Evolutionary conservation across 768 basidiomycete genomes (phyloP).

Genomic region (Tubosaeta brunneosetosa): DNA sequence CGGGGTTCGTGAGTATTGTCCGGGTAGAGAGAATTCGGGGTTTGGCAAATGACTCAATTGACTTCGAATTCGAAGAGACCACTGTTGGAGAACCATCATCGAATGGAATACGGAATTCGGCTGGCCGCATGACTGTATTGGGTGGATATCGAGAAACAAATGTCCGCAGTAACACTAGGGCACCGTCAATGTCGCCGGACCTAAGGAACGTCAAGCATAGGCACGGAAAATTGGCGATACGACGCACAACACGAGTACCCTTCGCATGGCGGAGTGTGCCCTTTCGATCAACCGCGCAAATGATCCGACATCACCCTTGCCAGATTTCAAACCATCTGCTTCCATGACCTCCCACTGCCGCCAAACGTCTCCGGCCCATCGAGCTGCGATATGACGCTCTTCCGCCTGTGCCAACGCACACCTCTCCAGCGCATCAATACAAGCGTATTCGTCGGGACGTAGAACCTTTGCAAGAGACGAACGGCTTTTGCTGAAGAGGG

Average conservation of each 20-base stretch:
- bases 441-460: conserved; percentile 48
- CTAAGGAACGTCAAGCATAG: conserved; percentile 28
- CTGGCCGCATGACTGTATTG: conserved; percentile 37
- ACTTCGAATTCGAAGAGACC: conserved; percentile 4
- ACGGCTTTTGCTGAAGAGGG: conserved; percentile 40
- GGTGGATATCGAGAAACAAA: conserved; percentile 71
- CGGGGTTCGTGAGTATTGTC: conserved; percentile 40
- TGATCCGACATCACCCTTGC: conserved; percentile 14
- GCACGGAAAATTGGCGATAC: not conserved
- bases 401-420: conserved; percentile 43
- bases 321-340: conserved; percentile 28
- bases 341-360: conserved; percentile 54
- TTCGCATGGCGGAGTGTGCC: conserved; percentile 65
- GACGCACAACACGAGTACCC: conserved; percentile 57
- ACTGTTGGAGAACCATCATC: not conserved
- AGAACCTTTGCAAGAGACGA: conserved; percentile 22
- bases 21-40: conserved; percentile 54
- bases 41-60: conserved; percentile 32
- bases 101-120: not conserved
- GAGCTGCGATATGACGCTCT: conserved; percentile 45
- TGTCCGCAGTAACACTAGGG: conserved; percentile 49
- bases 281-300: conserved; percentile 58
- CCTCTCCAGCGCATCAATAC: conserved; percentile 63
- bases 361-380: conserved; percentile 65
- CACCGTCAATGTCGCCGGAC: conserved; percentile 46